Evolutionary conservation across 345 rosid species (phyloP), one percentile per base, ranked within the genome.

Genomic region (Sisymbrium irio): DNA sequence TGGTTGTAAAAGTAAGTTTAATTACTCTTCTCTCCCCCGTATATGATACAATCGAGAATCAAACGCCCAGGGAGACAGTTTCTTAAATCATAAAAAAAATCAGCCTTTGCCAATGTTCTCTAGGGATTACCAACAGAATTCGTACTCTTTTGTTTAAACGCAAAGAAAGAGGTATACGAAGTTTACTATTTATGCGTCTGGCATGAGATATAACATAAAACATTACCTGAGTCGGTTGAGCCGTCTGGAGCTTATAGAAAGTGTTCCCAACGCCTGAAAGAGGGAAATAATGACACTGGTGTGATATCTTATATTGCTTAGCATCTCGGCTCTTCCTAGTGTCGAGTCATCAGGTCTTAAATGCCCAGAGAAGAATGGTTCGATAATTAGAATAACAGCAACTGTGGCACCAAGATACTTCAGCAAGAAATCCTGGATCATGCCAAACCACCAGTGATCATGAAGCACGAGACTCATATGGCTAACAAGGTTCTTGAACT

Each of bases 361-460:
- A 80, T 83, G 39, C 69, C 99, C 99, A 70, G 95, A 72, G 79
- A 96, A 96, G 83, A 96, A 96, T 36, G 99, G 99, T 80, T 92
- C 99, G 39, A 96, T 90, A 73, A 92, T 92, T 83, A 96, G 83
- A 67, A 92, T 76, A 73, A 90, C 96, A 51, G 98, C 97, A 67
- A 95, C 89, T 11, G 99, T 95, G 27, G 99, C 98, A 61, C 97
- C 98, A 67, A 95, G 96, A 83, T 95, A 95, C 81, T 95, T 95
- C 77, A 92, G 80, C 67, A 95, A 77, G 80, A 95, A 95, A 82
- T 95, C 99, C 67, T 95, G 98, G 80, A 96, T 90, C 97, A 96
- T 96, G 81, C 97, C 98, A 83, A 96, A 96, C 99, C 99, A 96
- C 99, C 99, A 96, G 71, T 92, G 96, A 20, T 96, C 93, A 72